phyloP scores from a whole-genome alignment of 441 rosid species.

The Viola pubescens region DNA sequence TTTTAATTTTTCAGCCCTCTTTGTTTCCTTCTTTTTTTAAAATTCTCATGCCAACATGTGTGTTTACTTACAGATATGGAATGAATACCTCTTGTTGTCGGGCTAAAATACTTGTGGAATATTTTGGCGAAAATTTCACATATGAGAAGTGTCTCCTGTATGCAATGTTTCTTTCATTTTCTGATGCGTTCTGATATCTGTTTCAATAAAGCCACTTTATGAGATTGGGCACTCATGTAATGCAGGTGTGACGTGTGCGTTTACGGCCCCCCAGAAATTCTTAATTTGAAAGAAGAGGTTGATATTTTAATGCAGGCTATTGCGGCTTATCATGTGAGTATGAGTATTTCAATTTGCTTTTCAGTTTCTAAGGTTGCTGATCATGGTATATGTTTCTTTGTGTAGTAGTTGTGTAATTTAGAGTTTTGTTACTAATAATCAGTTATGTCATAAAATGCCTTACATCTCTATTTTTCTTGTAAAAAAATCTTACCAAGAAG shows the following conservation, averaged over 20 bases:
- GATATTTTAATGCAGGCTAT: constrained; percentile 56
- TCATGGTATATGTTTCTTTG: not conserved
- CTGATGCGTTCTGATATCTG: constrained; percentile 1
- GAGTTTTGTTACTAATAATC: not conserved
- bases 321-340: constrained; percentile 47
- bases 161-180: constrained; percentile 16
- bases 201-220: not conserved
- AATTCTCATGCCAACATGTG: not conserved
- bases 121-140: constrained; percentile 75
- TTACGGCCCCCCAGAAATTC: constrained; percentile 54
- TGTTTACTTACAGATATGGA: constrained; percentile 55
- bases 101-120: constrained; percentile 69
- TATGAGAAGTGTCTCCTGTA: constrained; percentile 58
- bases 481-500: not conserved
- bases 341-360: not conserved
- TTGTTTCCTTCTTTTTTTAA: not conserved
- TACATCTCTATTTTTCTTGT: not conserved
- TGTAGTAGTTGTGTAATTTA: not conserved
- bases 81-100: constrained; percentile 81
- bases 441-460: not conserved
- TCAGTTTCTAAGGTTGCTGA: not conserved
- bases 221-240: not conserved
- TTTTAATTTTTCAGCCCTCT: not conserved
- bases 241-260: constrained; percentile 81
- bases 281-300: constrained; percentile 63